These are phyloP conservation scores for Hortaea werneckii DNA, from an alignment of 2,329 filamentous ascomycete species.

Conservation along the genomic window DNA sequence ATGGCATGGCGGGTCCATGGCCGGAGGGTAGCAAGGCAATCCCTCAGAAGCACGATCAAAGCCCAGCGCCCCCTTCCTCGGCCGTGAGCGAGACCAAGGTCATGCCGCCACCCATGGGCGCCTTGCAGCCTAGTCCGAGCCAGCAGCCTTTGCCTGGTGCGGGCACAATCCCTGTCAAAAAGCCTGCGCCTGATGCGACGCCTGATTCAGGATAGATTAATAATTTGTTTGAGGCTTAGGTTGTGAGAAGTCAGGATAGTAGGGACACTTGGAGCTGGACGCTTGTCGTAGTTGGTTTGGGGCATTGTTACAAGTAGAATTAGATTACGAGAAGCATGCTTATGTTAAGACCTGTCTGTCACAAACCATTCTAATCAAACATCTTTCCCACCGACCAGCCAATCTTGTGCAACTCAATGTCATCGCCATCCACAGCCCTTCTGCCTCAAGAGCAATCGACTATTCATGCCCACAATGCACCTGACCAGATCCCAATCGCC, in stretches of 20 bases:
- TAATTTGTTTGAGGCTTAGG: too few relatives aligned
- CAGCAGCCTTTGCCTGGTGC: not conserved
- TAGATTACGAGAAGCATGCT: too few relatives aligned
- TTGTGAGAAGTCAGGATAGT: too few relatives aligned
- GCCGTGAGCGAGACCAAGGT: slow-evolving; percentile 1
- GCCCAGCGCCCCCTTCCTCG: not conserved
- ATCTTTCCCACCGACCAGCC: too few relatives aligned
- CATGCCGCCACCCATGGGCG: slow-evolving; percentile 1
- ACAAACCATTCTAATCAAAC: too few relatives aligned
- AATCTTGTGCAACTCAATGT: not conserved
- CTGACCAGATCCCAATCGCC: slow-evolving; percentile 86
- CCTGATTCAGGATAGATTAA: too few relatives aligned
- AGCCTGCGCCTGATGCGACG: not conserved
- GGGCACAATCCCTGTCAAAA: slow-evolving; percentile 2
- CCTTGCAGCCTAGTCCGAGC: slow-evolving; percentile 3
- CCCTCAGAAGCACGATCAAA: slow-evolving; percentile 22
- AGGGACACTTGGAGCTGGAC: too few relatives aligned
- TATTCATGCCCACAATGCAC: slow-evolving; percentile 84
- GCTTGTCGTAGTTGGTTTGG: too few relatives aligned
- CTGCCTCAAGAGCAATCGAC: slow-evolving; percentile 14
- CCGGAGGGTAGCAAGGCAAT: slow-evolving; percentile 19
- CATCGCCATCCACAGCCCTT: slow-evolving; percentile 6
- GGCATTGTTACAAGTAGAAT: too few relatives aligned
- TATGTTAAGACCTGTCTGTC: too few relatives aligned
- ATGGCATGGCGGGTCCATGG: slow-evolving; percentile 26